Percentiles rank a stretch among this genome's conserved stretches.
These are phyloP conservation scores for Pascua sp. DNA, from an alignment of 1,284 basidiomycete genomes.

Conservation along the genomic window DNA sequence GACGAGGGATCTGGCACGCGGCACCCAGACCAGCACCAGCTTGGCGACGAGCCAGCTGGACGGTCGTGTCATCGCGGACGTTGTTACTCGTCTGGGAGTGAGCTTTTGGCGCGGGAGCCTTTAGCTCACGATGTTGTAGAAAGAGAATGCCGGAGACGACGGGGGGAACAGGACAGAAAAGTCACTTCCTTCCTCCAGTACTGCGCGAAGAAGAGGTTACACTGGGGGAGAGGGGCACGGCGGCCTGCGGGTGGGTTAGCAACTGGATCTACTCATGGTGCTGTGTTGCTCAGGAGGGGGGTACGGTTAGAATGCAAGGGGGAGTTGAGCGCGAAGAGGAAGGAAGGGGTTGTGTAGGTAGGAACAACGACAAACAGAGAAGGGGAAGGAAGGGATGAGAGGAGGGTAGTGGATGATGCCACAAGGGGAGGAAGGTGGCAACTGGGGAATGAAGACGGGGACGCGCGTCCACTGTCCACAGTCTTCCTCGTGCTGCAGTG, in stretches of 20 bases:
- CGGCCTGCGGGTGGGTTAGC: slow-evolving; percentile 25
- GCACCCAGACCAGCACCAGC: slow-evolving; percentile 40
- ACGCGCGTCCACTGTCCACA: too few relatives aligned
- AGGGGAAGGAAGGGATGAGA: too few relatives aligned
- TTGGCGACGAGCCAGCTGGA: slow-evolving; percentile 23
- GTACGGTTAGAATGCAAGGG: too few relatives aligned
- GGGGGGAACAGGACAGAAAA: slow-evolving; percentile 37
- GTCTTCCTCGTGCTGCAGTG: too few relatives aligned
- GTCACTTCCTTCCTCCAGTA: slow-evolving; percentile 28
- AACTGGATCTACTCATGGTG: neutral
- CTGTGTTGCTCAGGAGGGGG: neutral
- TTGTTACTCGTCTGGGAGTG: neutral
- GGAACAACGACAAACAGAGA: too few relatives aligned
- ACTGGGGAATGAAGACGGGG: too few relatives aligned
- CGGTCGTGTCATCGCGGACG: slow-evolving; percentile 30
- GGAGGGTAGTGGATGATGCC: too few relatives aligned
- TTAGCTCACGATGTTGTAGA: slow-evolving; percentile 28
- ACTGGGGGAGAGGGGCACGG: slow-evolving; percentile 47
- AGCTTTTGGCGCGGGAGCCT: slow-evolving; percentile 16
- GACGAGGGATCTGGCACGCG: slow-evolving; percentile 38
- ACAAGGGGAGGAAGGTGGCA: too few relatives aligned
- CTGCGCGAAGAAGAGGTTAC: slow-evolving; percentile 52
- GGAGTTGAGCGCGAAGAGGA: too few relatives aligned
- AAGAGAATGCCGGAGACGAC: slow-evolving; percentile 26
- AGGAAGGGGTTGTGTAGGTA: too few relatives aligned